Conservation (phyloP, 1,284 basidiomycete genomes). For the Marasmius tenuissimus region DNA sequence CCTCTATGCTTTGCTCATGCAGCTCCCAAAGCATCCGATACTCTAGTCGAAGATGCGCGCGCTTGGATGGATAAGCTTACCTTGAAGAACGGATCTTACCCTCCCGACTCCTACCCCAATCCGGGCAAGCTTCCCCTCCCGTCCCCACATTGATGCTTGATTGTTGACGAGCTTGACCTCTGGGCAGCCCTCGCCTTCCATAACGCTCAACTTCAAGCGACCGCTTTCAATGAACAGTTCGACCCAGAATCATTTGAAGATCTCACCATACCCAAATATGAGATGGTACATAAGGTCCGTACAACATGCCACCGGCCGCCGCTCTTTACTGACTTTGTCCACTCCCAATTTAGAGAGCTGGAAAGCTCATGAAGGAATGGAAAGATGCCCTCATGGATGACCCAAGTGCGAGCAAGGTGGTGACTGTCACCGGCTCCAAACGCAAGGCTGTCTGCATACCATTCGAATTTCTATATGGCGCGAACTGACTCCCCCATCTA, state of each 20-base stretch:
- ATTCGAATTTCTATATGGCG: conserved; percentile 8
- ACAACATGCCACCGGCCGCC: background rate
- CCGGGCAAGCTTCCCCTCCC: conserved; percentile 60
- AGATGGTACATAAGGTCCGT: conserved; percentile 72
- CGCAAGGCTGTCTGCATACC: conserved; percentile 61
- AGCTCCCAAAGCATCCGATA: conserved; percentile 57
- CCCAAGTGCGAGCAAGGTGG: conserved; percentile 50
- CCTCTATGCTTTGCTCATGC: background rate
- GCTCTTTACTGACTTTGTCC: conserved; percentile 7
- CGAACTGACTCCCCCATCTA: conserved; percentile 3
- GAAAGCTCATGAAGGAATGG: conserved; percentile 74
- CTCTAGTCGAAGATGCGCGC: conserved; percentile 68
- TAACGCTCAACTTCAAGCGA: conserved; percentile 88
- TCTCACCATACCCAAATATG: conserved; percentile 75
- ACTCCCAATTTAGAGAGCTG: conserved; percentile 58
- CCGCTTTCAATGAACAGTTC: conserved; percentile 87
- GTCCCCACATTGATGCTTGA: conserved; percentile 7
- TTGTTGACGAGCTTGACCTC: background rate
- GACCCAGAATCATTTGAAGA: conserved; percentile 78
- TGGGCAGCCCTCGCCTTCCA: conserved; percentile 74
- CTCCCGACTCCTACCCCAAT: conserved; percentile 90
- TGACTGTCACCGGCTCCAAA: conserved; percentile 54
- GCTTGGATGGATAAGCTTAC: conserved; percentile 80
- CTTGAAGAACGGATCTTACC: conserved; percentile 78
- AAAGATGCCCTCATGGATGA: conserved; percentile 70